phyloP scores from a whole-genome alignment of 352 stramenopile genomes.

The Globisporangium abappressorium region DNA sequence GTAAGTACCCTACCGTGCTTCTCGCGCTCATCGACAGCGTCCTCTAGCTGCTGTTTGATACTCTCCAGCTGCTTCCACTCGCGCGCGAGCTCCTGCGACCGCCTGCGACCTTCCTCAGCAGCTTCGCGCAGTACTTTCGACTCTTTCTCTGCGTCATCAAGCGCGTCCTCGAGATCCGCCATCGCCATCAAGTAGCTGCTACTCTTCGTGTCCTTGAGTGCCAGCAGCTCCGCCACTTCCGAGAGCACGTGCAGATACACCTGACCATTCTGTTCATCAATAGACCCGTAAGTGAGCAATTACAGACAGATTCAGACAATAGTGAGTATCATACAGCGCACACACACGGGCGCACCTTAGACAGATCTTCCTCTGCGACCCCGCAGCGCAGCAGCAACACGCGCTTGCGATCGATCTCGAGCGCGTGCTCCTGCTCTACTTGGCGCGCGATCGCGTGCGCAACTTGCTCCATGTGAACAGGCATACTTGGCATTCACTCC shows the following conservation, averaged over 20 bases:
- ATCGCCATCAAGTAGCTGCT: constrained; percentile 38
- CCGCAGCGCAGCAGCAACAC: constrained; percentile 28
- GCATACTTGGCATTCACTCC: neutral
- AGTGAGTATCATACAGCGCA: neutral
- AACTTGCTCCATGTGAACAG: constrained; percentile 5
- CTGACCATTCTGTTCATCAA: constrained; percentile 33
- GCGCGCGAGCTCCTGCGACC: constrained; percentile 25
- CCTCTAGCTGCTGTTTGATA: constrained; percentile 28
- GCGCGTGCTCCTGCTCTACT: constrained; percentile 29
- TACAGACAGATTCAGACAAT: neutral
- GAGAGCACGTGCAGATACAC: constrained; percentile 48
- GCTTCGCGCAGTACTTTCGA: constrained; percentile 13
- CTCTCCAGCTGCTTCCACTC: constrained; percentile 29
- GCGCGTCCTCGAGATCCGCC: constrained; percentile 24
- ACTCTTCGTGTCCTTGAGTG: constrained; percentile 32
- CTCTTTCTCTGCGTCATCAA: constrained; percentile 16
- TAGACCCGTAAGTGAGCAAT: neutral
- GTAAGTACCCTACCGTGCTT: constrained; percentile 21
- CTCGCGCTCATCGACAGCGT: constrained; percentile 32
- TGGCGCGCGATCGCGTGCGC: constrained; percentile 21
- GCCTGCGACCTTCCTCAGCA: constrained; percentile 5
- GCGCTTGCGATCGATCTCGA: constrained; percentile 32
- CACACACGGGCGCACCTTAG: constrained; percentile 24
- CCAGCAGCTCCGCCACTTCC: constrained; percentile 35
- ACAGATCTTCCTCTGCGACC: constrained; percentile 40